Evolutionary conservation across 768 basidiomycete genomes (phyloP).

Genomic region (Cyclocybe cylindracea): DNA sequence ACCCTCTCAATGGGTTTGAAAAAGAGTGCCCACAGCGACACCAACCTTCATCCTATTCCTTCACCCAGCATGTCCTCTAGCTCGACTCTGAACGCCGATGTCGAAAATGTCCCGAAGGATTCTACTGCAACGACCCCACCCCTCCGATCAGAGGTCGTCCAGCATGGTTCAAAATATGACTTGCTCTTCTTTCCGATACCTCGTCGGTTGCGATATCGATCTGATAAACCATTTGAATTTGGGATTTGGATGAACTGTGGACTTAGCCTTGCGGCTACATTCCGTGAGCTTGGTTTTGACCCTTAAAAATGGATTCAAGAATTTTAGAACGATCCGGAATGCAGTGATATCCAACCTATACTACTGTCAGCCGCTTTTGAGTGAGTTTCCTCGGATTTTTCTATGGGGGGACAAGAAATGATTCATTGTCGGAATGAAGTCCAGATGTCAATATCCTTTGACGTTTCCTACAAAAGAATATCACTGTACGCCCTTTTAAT

Average conservation of each 20-base stretch:
- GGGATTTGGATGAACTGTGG: conserved; percentile 11
- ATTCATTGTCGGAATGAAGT: conserved; percentile 24
- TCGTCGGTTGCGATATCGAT: conserved; percentile 2
- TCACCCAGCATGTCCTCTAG: too few relatives aligned
- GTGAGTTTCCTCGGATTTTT: conserved; percentile 34
- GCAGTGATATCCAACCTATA: conserved; percentile 71
- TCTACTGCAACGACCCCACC: too few relatives aligned
- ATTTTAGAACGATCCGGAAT: too few relatives aligned
- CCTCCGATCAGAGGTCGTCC: not conserved
- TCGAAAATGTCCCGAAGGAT: too few relatives aligned
- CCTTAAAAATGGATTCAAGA: too few relatives aligned
- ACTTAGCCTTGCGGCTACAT: conserved; percentile 11
- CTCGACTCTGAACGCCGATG: too few relatives aligned
- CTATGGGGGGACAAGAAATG: too few relatives aligned
- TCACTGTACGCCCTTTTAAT: conserved; percentile 11
- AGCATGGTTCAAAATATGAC: conserved; percentile 5
- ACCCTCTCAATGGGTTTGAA: too few relatives aligned
- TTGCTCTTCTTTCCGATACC: conserved; percentile 12
- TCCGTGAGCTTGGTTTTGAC: conserved; percentile 4
- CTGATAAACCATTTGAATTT: conserved; percentile 5
- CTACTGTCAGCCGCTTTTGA: conserved; percentile 78
- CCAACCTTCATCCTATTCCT: too few relatives aligned
- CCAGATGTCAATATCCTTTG: conserved; percentile 31
- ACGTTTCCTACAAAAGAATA: conserved; percentile 20
- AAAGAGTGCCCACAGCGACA: too few relatives aligned